phyloP scores from a whole-genome alignment of 257 asterid genomes.

The Gentiana dahurica region DNA sequence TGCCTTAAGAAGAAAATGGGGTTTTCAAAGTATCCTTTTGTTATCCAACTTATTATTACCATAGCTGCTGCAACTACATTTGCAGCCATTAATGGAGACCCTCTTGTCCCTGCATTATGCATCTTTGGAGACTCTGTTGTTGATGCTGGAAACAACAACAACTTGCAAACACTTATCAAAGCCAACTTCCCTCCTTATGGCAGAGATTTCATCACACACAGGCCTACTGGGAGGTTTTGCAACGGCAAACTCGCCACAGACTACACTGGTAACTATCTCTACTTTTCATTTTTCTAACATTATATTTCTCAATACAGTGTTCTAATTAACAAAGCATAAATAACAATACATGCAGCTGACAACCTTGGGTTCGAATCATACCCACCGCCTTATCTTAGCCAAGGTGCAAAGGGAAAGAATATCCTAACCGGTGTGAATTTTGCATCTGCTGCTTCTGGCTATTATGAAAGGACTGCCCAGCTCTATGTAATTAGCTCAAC shows the following conservation, averaged over 20 bases:
- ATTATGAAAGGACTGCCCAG: constrained; percentile 66
- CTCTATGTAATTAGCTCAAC: constrained; percentile 30
- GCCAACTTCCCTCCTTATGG: constrained; percentile 90
- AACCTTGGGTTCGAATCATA: constrained; percentile 57
- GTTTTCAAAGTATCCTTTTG: constrained; percentile 14
- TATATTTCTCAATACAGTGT: too few relatives aligned
- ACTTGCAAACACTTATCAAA: constrained; percentile 41
- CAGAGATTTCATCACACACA: constrained; percentile 41
- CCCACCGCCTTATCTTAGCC: constrained; percentile 83
- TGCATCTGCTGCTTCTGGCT: constrained; percentile 91
- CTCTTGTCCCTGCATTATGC: constrained; percentile 66
- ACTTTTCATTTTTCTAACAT: too few relatives aligned
- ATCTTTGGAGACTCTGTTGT: constrained; percentile 71
- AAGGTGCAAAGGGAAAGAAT: constrained; percentile 70
- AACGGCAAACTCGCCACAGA: constrained; percentile 88
- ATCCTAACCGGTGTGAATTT: constrained; percentile 79
- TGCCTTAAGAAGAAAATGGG: constrained; percentile 19
- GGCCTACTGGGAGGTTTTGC: constrained; percentile 84
- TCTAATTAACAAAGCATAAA: too few relatives aligned
- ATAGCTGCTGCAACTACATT: constrained; percentile 5
- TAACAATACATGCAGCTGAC: constrained; percentile 42
- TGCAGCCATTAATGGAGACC: too few relatives aligned
- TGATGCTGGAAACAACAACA: constrained; percentile 79
- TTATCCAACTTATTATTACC: constrained; percentile 12
- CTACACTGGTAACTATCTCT: constrained; percentile 37